Base-by-base conservation (phyloP, 2,329 filamentous ascomycete genomes). In the Cytospora schulzeri region DNA sequence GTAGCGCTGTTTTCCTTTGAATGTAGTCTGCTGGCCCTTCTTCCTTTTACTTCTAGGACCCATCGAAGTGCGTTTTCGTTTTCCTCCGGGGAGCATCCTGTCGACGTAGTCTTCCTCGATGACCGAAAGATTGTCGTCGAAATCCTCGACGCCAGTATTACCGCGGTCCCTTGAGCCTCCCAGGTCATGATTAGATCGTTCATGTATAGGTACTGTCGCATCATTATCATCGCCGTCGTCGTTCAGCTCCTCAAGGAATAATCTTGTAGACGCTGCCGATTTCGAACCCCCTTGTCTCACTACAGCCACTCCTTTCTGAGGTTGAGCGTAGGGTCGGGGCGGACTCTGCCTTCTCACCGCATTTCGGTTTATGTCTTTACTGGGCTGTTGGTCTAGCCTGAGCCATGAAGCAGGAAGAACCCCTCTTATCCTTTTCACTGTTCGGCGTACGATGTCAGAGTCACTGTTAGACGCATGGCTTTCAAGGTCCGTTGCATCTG, bases 371-470 rank as follows among this genome's bases (percentile, higher is more conserved):
- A 67, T 41, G 69, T 70, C 62, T 74, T 77, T 64, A 68, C 70
- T 74, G 33, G 75, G 68, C 62, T 81, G 77, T 64, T 84, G 81
- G 70, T 88, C 85, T 28, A 90, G 73, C 51, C 87, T 82, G 62
- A 89, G 78, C 83, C 87, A 89, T 7, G 87, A 90, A n/a, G 87
- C 87, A 48, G 87, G 87, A 53, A 89, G 78, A 9, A 89, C 86
- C 26, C 87, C 86, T 60, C 80, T 80, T 56, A 89, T 85, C 59
- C 79, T 78, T 60, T 75, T 81, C 41, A 77, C 76, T 63, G 78
- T 76, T 24, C 70, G 72, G 11, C 72, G 73, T 29, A 78, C 76
- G 15, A 76, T 70, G 28, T 83, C 79, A 2, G 76, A 75, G 4
- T 80, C 81, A 57, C 75, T 79, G 41, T 75, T 75, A 12, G 76